Evolutionary conservation across 2,329 filamentous ascomycete species (phyloP), one percentile per base, ranked within the genome.

Genomic region (Cladophialophora chaetospira): DNA sequence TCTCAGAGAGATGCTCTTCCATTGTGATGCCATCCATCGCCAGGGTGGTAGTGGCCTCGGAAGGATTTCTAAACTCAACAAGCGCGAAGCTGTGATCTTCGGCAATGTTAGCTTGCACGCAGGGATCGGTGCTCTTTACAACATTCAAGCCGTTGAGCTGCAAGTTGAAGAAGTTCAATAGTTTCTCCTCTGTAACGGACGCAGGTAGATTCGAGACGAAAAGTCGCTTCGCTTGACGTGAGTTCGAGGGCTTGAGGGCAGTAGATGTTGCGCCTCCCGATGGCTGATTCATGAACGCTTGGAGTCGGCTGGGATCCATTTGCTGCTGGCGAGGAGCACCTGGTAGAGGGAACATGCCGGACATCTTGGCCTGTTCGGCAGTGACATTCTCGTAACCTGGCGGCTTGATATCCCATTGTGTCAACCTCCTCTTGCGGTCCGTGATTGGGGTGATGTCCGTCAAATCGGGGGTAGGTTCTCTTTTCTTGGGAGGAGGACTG

Each of bases 401-500:
- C 4, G 94, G 94, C 77, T 99, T 99, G 73, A 99, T 97, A 72
- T 99, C 95, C 94, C 94, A 99, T 74, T 99, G 95, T 31, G 92
- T 97, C 79, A 99, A 79, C 58, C 94, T 88, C 66, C 95, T 88
- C 79, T 92, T 94, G 67, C 93, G 87, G 69, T 93, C 87, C 62
- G 91, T 78, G 57, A 99, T 81, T 3, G 91, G 84, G n/a, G 88
- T 79, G 58, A 95, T 79, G 68, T 95, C 86, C 58, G 92, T 95
- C 70, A 99, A 79, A 72, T 99, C 95, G 31, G 94, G 95, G 0
- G 94, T 99, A 5, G 94, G 91, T 74, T 99, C 94, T 72, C 90
- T 88, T 77, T 93, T 94, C 79, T 95, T 95, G 8, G 86, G 85
- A 25, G 89, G 88, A 15, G 88, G 84, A 68, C 89, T 96, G 66